phyloP scores from a whole-genome alignment of 306 rosid genomes.

The Lotus japonicus region DNA sequence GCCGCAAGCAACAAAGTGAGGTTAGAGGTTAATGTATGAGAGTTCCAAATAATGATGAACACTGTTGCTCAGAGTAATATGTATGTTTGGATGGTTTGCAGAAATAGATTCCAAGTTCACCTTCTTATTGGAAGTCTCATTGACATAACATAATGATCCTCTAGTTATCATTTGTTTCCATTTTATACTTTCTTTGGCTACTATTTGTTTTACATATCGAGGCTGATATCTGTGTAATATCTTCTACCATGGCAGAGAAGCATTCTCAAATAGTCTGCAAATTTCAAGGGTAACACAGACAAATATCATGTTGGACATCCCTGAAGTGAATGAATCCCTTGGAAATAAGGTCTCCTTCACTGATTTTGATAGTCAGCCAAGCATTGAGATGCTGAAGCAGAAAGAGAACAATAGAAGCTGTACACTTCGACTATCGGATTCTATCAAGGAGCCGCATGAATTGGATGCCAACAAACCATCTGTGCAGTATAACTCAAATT shows the following conservation, averaged over 20 bases:
- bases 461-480: slow-evolving; percentile 15
- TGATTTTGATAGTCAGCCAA: slow-evolving; percentile 13
- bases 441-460: slow-evolving; percentile 17
- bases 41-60: slow-evolving; percentile 10
- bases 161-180: neutral
- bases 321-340: slow-evolving; percentile 21
- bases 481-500: slow-evolving; percentile 26
- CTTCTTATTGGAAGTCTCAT: neutral
- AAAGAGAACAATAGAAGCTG: slow-evolving; percentile 20
- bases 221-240: slow-evolving; percentile 6
- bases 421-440: neutral
- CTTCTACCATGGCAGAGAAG: slow-evolving; percentile 30
- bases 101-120: slow-evolving; percentile 2
- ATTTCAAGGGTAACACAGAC: slow-evolving; percentile 20
- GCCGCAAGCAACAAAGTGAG: neutral
- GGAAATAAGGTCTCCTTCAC: slow-evolving; percentile 15
- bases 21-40: neutral
- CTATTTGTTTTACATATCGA: neutral
- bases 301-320: slow-evolving; percentile 22
- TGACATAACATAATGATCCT: slow-evolving; percentile 3
- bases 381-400: slow-evolving; percentile 16
- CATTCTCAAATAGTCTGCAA: slow-evolving; percentile 29
- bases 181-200: neutral
- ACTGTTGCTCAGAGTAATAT: slow-evolving; percentile 1
- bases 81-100: slow-evolving; percentile 15